Evolutionary conservation across 169 alveolate genomes (phyloP), one percentile per base, ranked within the genome.

Genomic region (Blepharisma undulans): DNA sequence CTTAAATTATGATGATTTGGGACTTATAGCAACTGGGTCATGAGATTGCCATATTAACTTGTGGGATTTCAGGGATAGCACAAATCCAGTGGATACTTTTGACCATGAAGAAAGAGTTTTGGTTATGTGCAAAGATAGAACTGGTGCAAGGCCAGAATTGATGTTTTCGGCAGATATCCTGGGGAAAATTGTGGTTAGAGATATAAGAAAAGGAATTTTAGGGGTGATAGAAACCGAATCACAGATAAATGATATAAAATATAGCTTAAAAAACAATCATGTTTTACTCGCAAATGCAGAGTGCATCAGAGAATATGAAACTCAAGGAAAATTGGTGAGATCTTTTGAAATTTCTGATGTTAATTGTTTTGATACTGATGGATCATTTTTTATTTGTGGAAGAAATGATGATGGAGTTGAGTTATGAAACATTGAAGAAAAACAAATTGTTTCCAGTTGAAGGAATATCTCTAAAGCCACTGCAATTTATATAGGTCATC

Each of bases 361-460:
- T 27, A 66, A 22, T n/a, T 60, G 72, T 36, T 86, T 86, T 29
- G 66, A 25, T 22, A 86, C 84, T 36, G 90, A 86, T 72, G 90
- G 90, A 36, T 33, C 72, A 29, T 86, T 86, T 86, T n/a, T 72
- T 10, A 25, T 86, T 27, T 25, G 29, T 66, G 90, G 80, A 14
- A 22, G 36, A 66, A 36, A 86, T 61, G 90, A 86, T 0, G 84
- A 82, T 8, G 29, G 72, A 3, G 48, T 86, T n/a, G 76, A 86
- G 29, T 21, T 86, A 25, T 86, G 90, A 33, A 33, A 79, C 10
- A 48, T 48, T 48, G 66, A 48, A 48, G 66, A 48, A 48, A 48
- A 48, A 5, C 66, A 48, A 18, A 48, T 48, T 48, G 12, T 48
- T 48, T 48, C 66, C 66, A 48, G 12, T 48, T 48, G 66, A 48